Conservation (phyloP, 2,329 filamentous ascomycete genomes). For the Cladophialophora bantiana region DNA sequence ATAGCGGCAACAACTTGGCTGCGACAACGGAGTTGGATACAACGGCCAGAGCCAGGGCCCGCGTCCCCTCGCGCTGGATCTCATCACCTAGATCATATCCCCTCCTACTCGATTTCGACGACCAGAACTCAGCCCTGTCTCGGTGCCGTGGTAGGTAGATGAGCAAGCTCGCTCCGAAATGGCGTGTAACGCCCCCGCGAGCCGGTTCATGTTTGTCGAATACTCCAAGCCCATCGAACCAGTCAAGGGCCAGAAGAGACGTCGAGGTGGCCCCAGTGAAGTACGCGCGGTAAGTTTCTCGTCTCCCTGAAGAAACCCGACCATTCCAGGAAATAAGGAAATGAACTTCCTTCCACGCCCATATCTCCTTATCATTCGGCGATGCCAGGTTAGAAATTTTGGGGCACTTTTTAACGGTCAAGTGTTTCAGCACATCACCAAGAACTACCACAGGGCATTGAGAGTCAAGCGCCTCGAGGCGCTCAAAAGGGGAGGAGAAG, state of each 20-base stretch:
- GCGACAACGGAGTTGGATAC: too few species aligned
- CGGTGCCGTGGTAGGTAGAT: not conserved
- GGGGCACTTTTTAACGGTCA: not conserved
- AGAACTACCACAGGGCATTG: slow-evolving; percentile 33
- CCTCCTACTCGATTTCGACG: not conserved
- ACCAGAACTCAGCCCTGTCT: not conserved
- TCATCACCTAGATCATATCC: too few species aligned
- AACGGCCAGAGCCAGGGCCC: too few species aligned
- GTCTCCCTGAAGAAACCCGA: not conserved
- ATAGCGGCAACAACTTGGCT: too few species aligned
- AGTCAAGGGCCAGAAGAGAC: slow-evolving; percentile 29
- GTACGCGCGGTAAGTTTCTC: slow-evolving; percentile 26
- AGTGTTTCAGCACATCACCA: slow-evolving; percentile 31
- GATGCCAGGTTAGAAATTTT: too few species aligned
- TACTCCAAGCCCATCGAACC: slow-evolving; percentile 24
- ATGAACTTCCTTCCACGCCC: not conserved
- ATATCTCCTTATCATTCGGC: too few species aligned
- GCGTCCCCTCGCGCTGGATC: too few species aligned
- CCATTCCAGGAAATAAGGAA: not conserved
- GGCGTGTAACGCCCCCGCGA: slow-evolving; percentile 20
- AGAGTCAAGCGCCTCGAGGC: slow-evolving; percentile 30
- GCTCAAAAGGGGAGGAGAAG: slow-evolving; percentile 6
- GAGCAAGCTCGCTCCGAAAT: slow-evolving; percentile 7
- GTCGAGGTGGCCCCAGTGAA: slow-evolving; percentile 32
- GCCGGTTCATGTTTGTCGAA: slow-evolving; percentile 34